Percentiles rank a stretch among this genome's conserved stretches.
Evolutionary conservation across 225 moss, liverwort and hornwort genomes (phyloP).

Genomic region (Ulota crispa): DNA sequence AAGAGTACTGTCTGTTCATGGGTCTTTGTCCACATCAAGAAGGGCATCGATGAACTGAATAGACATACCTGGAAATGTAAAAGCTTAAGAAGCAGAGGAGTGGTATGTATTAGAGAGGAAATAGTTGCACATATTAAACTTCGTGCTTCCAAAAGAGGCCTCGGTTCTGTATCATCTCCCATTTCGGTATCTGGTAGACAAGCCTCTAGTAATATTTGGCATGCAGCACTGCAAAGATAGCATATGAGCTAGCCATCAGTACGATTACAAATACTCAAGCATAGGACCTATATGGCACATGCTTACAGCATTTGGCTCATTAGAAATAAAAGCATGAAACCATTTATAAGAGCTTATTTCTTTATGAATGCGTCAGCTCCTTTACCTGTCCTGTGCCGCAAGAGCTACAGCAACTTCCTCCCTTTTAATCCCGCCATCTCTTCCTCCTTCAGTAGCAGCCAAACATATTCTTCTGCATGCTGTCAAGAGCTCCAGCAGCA

Average conservation of each 20-base stretch:
- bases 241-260: slow-evolving; percentile 7
- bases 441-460: slow-evolving; percentile 68
- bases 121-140: slow-evolving; percentile 74
- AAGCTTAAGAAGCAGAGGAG: slow-evolving; percentile 84
- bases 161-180: slow-evolving; percentile 65
- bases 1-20: not conserved
- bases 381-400: slow-evolving; percentile 83
- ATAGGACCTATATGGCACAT: not conserved
- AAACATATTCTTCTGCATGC: slow-evolving; percentile 81
- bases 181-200: slow-evolving; percentile 72
- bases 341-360: not conserved
- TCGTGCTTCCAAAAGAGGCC: slow-evolving; percentile 85
- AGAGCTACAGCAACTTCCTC: slow-evolving; percentile 92
- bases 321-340: not conserved
- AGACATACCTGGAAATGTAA: slow-evolving; percentile 85
- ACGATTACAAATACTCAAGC: not conserved
- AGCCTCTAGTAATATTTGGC: slow-evolving; percentile 89
- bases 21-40: slow-evolving; percentile 3
- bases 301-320: slow-evolving; percentile 7
- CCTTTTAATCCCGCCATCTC: slow-evolving; percentile 80
- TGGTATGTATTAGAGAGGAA: slow-evolving; percentile 68
- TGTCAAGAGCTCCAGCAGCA: slow-evolving; percentile 78
- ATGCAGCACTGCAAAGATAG: slow-evolving; percentile 70
- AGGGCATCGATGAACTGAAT: not conserved
- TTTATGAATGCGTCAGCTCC: slow-evolving; percentile 5